Percentiles rank a stretch among this genome's conserved stretches.
Evolutionary conservation across 345 rosid genomes (phyloP).

Genomic region (Salix arbutifolia): DNA sequence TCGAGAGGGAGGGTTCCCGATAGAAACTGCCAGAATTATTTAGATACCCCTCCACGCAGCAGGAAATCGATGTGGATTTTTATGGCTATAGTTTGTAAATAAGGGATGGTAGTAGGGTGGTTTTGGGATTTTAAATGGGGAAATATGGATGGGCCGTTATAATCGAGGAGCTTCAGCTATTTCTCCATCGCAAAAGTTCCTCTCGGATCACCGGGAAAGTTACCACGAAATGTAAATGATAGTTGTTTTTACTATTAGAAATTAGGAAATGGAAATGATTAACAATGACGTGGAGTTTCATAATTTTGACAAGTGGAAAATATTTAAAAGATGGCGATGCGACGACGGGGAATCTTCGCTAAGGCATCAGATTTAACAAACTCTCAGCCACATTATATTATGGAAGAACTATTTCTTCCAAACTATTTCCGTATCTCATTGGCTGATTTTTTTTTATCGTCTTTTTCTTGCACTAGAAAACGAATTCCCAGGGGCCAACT

Average conservation of each 20-base stretch:
- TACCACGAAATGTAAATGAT: neutral
- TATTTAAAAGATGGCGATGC: neutral
- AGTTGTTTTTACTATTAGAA: neutral
- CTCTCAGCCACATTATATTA: neutral
- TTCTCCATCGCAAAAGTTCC: neutral
- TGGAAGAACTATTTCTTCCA: neutral
- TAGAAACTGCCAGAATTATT: neutral
- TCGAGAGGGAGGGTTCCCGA: neutral
- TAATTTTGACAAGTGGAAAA: neutral
- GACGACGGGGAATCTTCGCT: neutral
- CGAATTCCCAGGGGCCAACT: too few species aligned
- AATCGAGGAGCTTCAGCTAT: neutral
- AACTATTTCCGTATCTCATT: neutral
- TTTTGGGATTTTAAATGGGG: neutral
- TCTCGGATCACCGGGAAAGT: slow-evolving; percentile 10
- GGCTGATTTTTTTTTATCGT: neutral
- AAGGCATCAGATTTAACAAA: neutral
- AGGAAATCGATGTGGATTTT: neutral
- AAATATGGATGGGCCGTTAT: neutral
- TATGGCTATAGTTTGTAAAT: neutral
- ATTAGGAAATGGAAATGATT: neutral
- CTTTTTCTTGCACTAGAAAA: neutral
- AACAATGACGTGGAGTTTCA: neutral
- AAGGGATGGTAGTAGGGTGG: neutral
- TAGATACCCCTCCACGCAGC: slow-evolving; percentile 4